Percentiles rank a stretch among this genome's conserved stretches.
These are phyloP conservation scores for Asterophora parasitica DNA, from an alignment of 768 basidiomycete species.

Conservation along the genomic window DNA sequence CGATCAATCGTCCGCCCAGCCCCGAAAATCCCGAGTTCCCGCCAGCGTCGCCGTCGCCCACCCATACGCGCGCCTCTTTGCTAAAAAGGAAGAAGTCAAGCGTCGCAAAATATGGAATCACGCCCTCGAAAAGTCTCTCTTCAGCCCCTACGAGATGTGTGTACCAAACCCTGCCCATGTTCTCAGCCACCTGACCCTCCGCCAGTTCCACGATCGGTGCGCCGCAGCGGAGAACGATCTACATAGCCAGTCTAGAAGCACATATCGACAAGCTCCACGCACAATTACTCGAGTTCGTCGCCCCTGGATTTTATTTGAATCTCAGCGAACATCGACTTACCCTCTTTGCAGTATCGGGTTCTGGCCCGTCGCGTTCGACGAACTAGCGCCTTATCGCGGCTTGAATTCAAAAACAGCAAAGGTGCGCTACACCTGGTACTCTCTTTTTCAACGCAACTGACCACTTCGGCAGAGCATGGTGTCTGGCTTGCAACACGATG, in stretches of 20 bases:
- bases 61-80: slow-evolving; percentile 66
- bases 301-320: not conserved
- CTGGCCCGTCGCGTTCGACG: slow-evolving; percentile 51
- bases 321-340: not conserved
- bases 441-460: not conserved
- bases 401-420: slow-evolving; percentile 76
- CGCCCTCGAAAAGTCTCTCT: slow-evolving; percentile 67
- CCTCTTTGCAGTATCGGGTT: slow-evolving; percentile 33
- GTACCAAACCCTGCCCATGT: slow-evolving; percentile 18
- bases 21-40: slow-evolving; percentile 3
- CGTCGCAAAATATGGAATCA: slow-evolving; percentile 77
- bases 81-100: slow-evolving; percentile 59
- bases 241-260: slow-evolving; percentile 67
- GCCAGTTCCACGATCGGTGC: slow-evolving; percentile 62
- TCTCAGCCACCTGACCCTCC: slow-evolving; percentile 1
- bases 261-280: slow-evolving; percentile 67
- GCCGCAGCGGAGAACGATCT: slow-evolving; percentile 64
- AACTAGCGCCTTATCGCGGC: slow-evolving; percentile 60
- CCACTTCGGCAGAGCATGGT: slow-evolving; percentile 57
- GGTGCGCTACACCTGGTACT: slow-evolving; percentile 31
- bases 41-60: slow-evolving; percentile 38
- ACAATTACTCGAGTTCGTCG: slow-evolving; percentile 41
- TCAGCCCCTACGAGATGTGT: slow-evolving; percentile 62
- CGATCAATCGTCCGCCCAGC: not conserved
- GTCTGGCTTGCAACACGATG: slow-evolving; percentile 63